Evolutionary conservation across 2,329 filamentous ascomycete genomes (phyloP).

Genomic region (Mycosphaerella arachidis): DNA sequence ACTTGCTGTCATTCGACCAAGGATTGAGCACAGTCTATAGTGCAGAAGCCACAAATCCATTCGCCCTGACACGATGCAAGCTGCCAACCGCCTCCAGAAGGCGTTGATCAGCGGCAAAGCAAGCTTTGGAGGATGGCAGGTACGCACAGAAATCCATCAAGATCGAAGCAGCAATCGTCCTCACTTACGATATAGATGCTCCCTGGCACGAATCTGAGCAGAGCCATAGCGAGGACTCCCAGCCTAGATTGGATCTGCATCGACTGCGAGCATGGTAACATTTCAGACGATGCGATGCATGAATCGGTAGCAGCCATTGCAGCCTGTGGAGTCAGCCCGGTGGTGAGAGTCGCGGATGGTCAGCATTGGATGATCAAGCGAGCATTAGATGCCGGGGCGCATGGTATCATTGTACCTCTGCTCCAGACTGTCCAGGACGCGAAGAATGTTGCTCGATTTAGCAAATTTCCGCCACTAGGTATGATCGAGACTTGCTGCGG

Average conservation of each 20-base stretch:
- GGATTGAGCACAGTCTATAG: too few species aligned
- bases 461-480: conserved; percentile 51
- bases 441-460: conserved; percentile 46
- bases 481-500: neutral
- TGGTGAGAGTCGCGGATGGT: conserved; percentile 50
- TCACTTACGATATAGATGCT: conserved; percentile 37
- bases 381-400: conserved; percentile 56
- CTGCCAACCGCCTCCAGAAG: conserved; percentile 50
- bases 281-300: conserved; percentile 52
- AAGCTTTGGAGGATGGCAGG: conserved; percentile 56
- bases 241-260: conserved; percentile 42
- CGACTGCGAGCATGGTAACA: conserved; percentile 56
- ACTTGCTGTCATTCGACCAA: neutral
- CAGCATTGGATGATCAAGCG: conserved; percentile 61
- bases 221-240: conserved; percentile 50
- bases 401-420: conserved; percentile 53
- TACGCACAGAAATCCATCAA: conserved; percentile 23
- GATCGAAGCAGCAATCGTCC: neutral
- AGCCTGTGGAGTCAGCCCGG: conserved; percentile 40
- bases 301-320: conserved; percentile 51
- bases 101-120: conserved; percentile 48
- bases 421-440: conserved; percentile 41
- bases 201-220: conserved; percentile 51
- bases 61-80: conserved; percentile 44
- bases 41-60: neutral